Evolutionary conservation across 202 grass and related monocot species (phyloP).

Genomic region (Schoenoplectus triqueter): DNA sequence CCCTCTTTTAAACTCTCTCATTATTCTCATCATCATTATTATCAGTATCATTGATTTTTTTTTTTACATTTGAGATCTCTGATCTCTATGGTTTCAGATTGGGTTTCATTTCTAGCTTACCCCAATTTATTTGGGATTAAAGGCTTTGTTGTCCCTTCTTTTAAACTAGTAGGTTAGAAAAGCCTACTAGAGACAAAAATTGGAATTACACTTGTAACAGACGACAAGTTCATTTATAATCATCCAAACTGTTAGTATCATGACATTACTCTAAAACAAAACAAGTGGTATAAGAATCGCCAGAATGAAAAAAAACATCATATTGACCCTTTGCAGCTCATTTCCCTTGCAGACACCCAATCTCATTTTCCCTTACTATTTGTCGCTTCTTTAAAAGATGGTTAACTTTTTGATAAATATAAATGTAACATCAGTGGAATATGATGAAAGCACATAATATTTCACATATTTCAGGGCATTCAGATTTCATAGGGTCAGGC

Average conservation of each 20-base stretch:
- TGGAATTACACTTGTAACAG: constrained; percentile 10
- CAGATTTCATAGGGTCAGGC: background rate
- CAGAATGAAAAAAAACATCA: background rate
- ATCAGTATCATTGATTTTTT: no score
- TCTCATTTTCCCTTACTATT: background rate
- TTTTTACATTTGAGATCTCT: no score
- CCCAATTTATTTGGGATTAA: no score
- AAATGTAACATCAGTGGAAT: background rate
- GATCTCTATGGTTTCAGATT: no score
- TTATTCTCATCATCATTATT: no score
- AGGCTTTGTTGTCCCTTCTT: background rate
- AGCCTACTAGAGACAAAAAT: background rate
- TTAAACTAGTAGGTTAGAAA: background rate
- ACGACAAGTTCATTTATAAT: constrained; percentile 24
- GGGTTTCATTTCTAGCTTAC: no score
- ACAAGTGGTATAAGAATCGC: constrained; percentile 14
- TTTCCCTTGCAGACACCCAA: background rate
- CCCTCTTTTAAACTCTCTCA: background rate
- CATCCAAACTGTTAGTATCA: constrained; percentile 14
- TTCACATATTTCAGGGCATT: no score
- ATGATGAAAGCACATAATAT: background rate
- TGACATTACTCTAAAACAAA: constrained; percentile 6
- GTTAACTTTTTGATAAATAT: background rate
- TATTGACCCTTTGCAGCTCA: background rate
- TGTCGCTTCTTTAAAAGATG: constrained; percentile 12